A percentile compares a stretch with the other conserved stretches of the same genome.
These are phyloP conservation scores for Singerocomus inundabilis DNA, from an alignment of 1,284 basidiomycete genomes.

Conservation along the genomic window DNA sequence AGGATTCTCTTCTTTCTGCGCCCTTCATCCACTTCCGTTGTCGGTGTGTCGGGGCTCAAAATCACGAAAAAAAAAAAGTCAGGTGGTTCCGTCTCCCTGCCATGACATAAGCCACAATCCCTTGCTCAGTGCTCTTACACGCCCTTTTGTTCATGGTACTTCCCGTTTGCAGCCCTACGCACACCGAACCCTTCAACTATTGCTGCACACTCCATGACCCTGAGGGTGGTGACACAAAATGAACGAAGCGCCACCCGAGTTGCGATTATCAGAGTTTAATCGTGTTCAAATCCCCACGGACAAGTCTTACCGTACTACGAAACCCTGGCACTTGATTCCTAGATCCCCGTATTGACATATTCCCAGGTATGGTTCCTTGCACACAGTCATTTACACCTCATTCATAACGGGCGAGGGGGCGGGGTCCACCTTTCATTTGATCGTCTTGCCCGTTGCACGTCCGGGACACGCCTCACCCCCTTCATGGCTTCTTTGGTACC, in stretches of 20 bases:
- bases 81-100: too few species aligned
- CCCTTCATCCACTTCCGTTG: too few species aligned
- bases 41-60: too few species aligned
- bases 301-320: slow-evolving; percentile 5
- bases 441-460: slow-evolving; percentile 7
- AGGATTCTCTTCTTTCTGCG: too few species aligned
- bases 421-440: slow-evolving; percentile 13
- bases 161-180: background rate
- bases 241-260: slow-evolving; percentile 7
- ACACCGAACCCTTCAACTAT: background rate
- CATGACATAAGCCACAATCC: background rate
- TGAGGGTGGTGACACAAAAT: slow-evolving; percentile 7
- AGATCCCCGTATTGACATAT: slow-evolving; percentile 16
- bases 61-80: too few species aligned
- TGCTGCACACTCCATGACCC: slow-evolving; percentile 6
- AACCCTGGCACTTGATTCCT: slow-evolving; percentile 1
- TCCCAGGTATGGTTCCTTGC: slow-evolving; percentile 9
- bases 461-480: slow-evolving; percentile 4
- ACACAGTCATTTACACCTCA: slow-evolving; percentile 27
- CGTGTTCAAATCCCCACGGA: slow-evolving; percentile 1
- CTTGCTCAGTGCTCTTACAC: too few species aligned
- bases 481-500: slow-evolving; percentile 6
- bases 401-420: slow-evolving; percentile 16
- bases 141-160: background rate
- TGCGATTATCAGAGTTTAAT: slow-evolving; percentile 22